Percentiles rank a stretch among this genome's conserved stretches.
phyloP scores from a whole-genome alignment of 164 flowering plant genomes.

The Brasenia schreberi region DNA sequence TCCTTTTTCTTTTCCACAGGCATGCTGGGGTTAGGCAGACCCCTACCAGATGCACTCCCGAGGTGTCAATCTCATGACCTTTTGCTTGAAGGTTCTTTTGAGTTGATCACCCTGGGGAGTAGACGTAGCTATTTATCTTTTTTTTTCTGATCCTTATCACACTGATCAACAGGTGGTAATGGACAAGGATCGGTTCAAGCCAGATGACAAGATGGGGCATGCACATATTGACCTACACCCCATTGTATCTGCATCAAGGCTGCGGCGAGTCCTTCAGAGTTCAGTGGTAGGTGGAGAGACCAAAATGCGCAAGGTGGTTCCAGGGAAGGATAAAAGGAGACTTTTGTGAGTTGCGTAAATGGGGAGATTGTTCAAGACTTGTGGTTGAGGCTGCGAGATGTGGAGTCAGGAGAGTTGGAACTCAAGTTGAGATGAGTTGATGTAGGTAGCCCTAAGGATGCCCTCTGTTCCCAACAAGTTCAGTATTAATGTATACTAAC shows the following conservation, averaged over 20 bases:
- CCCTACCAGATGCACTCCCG: no score
- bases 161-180: constrained; percentile 52
- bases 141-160: background rate
- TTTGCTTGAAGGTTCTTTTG: no score
- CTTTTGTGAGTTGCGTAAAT: constrained; percentile 40
- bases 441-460: background rate
- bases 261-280: constrained; percentile 37
- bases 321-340: constrained; percentile 55
- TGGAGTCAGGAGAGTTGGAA: constrained; percentile 74
- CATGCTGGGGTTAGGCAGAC: no score
- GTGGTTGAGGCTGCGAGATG: constrained; percentile 61
- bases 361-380: constrained; percentile 64
- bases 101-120: no score
- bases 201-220: constrained; percentile 88
- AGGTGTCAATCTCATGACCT: no score
- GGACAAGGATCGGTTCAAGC: constrained; percentile 75
- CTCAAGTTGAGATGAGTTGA: constrained; percentile 49
- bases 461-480: background rate
- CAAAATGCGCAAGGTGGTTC: constrained; percentile 45
- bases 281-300: constrained; percentile 27
- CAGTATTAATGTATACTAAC: background rate
- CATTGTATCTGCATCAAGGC: constrained; percentile 42
- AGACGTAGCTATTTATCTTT: no score
- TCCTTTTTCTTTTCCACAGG: no score
- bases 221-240: constrained; percentile 61